Evolutionary conservation across 305 asterid genomes (phyloP).

Genomic region (Solanum chacoense): DNA sequence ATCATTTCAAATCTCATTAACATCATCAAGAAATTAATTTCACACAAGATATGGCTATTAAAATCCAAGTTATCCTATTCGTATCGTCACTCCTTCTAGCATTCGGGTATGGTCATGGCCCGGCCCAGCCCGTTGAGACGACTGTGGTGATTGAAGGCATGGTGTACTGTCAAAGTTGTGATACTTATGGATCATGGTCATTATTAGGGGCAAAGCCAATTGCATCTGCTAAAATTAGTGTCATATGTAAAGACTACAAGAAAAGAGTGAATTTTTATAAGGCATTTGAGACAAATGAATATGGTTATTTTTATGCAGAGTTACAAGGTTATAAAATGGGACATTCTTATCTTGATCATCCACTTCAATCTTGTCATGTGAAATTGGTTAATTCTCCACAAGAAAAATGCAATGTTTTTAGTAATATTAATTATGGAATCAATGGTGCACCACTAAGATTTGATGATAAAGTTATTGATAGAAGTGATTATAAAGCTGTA

Average conservation of each 20-base stretch:
- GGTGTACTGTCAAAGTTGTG: constrained; percentile 65
- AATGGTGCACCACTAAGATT: constrained; percentile 53
- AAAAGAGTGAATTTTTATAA: constrained; percentile 54
- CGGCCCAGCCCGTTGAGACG: constrained; percentile 20
- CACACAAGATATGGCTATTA: constrained; percentile 29
- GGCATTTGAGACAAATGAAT: constrained; percentile 36
- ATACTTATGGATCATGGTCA: constrained; percentile 42
- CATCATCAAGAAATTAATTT: background rate
- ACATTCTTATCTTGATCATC: constrained; percentile 65
- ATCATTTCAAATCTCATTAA: background rate
- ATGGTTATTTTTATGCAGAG: constrained; percentile 64
- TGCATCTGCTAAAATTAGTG: constrained; percentile 35
- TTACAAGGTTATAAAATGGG: constrained; percentile 53
- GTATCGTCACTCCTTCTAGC: constrained; percentile 23
- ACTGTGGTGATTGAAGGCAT: constrained; percentile 58
- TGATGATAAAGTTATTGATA: constrained; percentile 42
- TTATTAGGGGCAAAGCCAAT: constrained; percentile 42
- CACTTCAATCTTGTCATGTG: constrained; percentile 66
- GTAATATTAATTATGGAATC: constrained; percentile 65
- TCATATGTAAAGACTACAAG: constrained; percentile 56
- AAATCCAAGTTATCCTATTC: constrained; percentile 21
- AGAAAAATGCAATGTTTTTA: constrained; percentile 40
- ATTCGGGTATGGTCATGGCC: constrained; percentile 14
- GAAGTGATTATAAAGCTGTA: constrained; percentile 45
- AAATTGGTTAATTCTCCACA: constrained; percentile 58